These are phyloP conservation scores for Fraxinus nigra DNA, from an alignment of 305 asterid genomes.

Conservation along the genomic window DNA sequence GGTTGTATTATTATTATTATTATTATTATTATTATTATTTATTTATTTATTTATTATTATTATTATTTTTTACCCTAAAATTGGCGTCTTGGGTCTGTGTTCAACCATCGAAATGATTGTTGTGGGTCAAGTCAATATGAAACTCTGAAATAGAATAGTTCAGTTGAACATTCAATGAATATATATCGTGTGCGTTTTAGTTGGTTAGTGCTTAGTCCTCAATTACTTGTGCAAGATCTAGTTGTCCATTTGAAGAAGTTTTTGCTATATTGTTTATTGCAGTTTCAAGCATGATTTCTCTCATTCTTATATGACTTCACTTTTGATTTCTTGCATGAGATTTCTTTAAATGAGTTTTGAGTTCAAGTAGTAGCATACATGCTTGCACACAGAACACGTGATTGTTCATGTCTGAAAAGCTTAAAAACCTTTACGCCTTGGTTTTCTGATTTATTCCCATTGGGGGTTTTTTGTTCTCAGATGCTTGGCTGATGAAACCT, in stretches of 20 bases:
- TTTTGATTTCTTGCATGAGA: background rate
- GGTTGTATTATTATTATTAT: background rate
- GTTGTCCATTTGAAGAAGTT: constrained; percentile 7
- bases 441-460: constrained; percentile 2
- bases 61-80: constrained; percentile 11
- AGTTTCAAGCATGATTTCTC: background rate
- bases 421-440: background rate
- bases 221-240: constrained; percentile 4
- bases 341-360: constrained; percentile 18
- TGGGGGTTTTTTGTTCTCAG: constrained; percentile 33
- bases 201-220: constrained; percentile 6
- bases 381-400: background rate
- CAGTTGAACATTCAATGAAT: constrained; percentile 8
- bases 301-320: background rate
- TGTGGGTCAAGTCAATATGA: background rate
- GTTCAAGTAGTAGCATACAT: background rate
- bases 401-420: background rate
- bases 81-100: constrained; percentile 16
- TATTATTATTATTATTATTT: background rate
- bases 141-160: constrained; percentile 3
- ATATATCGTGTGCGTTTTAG: background rate
- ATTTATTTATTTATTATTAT: no score
- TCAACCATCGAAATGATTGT: background rate
- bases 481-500: constrained; percentile 76
- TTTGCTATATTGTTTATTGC: constrained; percentile 14